Evolutionary conservation across 1,284 basidiomycete species (phyloP), one percentile per base, ranked within the genome.

Genomic region (Boletus albobrunnescens): DNA sequence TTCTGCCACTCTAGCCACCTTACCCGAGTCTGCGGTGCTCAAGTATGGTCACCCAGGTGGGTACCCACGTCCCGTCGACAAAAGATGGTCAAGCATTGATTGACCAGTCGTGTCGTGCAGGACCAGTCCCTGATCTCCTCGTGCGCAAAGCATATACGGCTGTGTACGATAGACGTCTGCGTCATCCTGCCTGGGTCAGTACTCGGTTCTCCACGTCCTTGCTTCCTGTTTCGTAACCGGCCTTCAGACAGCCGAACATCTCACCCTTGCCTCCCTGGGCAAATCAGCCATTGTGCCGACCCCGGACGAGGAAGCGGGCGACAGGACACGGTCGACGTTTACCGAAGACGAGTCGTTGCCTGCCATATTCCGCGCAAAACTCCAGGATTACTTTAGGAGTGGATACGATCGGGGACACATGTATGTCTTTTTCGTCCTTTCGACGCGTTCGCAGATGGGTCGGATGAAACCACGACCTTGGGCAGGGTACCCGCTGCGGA

Each of bases 321-420:
- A 94, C 65, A 74, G 92, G 40, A 71, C 76, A 4, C 87, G 87
- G 60, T 92, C 88, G n/a, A 74, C 73, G 1, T 99, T 99, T 70
- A 71, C 74, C 41, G 95, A 99, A 65, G 95, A 99, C 66, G 73
- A 74, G 37, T 77, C 78, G 2, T 71, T 98, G 14, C 94, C 95
- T 0, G 71, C 71, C 40, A 59, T 74, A 45, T 99, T 98, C 75
- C 79, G 94, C 24, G 87, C 95, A 0, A 87, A 81, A 51, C 72
- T 98, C 54, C 75, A 84, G 57, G 93, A 97, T 64, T 95, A 98
- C 67, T 95, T 97, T 69, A 77, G 79, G 50, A 94, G 90, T 58
- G 95, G 95, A 12, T 99, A 98, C 67, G 95, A 97, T 65, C 82
- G 95, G 14, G 96, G 95, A 36, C 95, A 99, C 68, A 98, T 99